Base-by-base conservation (phyloP, 768 basidiomycete species). In the Porpolomopsis calyptriformis region DNA sequence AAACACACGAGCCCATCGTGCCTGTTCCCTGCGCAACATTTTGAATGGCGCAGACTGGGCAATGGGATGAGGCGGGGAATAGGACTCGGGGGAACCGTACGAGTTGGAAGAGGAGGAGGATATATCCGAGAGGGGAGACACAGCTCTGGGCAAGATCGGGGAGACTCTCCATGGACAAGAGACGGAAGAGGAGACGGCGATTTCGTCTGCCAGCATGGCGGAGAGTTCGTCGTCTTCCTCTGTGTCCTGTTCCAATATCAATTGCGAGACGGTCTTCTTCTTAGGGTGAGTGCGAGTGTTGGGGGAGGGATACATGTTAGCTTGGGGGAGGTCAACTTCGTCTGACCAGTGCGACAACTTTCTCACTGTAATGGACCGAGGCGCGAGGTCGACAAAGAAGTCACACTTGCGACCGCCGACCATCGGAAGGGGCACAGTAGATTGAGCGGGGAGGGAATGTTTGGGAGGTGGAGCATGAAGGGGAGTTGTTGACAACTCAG, bases 321-420 rank as follows among this genome's bases (percentile, higher is more conserved):
- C 58, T 56, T 29, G 64, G 11, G 14, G 19, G 31, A 27, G 6
- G 19, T 24, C 8, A 58, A 44, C 68, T 53, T 76, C 72, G 47
- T 80, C 79, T 4, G 79, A 74, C 85, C 85, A 88, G 56, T 20
- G 59, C 44, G 5, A 53, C 37, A 38, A 56, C 57, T 31, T 64
- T 61, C 46, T 59, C 68, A 45, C 70, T 72, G 57, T 73, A 69
- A 49, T 82, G 82, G 51, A 85, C 65, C 48, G 80, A 80, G 51
- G 88, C 76, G 59, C 76, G 51, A 86, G 86, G 60, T 88, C 83
- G 54, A 86, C 74, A 62, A 84, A 83, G 49, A 89, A 74, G 61
- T 88, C 85, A 57, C 88, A 80, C 64, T 83, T 82, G 47, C 67
- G 64, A 52, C 75, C 72, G 10, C 85, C 84, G 37, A 88, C 73